phyloP scores from a whole-genome alignment of 805 yeast genomes.

The Wickerhamomyces queroliae region DNA sequence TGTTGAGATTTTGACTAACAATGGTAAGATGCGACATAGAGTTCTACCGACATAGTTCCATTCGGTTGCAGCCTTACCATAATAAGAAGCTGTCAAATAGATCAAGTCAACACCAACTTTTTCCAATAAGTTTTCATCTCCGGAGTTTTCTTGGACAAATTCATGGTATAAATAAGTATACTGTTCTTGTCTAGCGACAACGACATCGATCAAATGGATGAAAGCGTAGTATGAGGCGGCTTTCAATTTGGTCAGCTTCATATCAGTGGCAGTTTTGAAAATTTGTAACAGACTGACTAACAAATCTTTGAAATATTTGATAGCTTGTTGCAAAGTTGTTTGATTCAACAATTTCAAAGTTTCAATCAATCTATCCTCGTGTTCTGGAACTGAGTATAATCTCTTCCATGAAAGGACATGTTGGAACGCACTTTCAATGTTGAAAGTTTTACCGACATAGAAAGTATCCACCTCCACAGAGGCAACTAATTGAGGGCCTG shows the following conservation, averaged over 20 bases:
- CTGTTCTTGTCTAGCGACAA: conserved; percentile 62
- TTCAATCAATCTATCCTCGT: conserved; percentile 40
- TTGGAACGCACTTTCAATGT: conserved; percentile 50
- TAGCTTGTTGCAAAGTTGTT: conserved; percentile 45
- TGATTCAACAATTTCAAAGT: conserved; percentile 45
- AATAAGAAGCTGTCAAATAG: conserved; percentile 38
- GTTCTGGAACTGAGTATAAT: conserved; percentile 27
- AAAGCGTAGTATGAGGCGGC: conserved; percentile 45
- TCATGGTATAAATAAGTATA: conserved; percentile 51
- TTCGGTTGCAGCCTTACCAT: conserved; percentile 41
- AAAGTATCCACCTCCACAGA: conserved; percentile 49
- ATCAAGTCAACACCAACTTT: conserved; percentile 46
- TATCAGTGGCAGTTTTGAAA: conserved; percentile 19
- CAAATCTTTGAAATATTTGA: conserved; percentile 59
- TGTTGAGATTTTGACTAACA: conserved; percentile 40
- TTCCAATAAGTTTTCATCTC: conserved; percentile 30
- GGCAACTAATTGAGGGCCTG: conserved; percentile 34
- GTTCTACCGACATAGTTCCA: conserved; percentile 65
- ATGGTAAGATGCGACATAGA: conserved; percentile 51
- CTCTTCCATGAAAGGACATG: conserved; percentile 49
- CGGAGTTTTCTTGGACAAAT: conserved; percentile 30
- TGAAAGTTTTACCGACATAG: conserved; percentile 65
- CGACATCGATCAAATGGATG: conserved; percentile 54
- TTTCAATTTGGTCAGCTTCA: conserved; percentile 21
- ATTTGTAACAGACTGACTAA: conserved; percentile 34